A percentile compares a stretch with the other conserved stretches of the same genome.
Evolutionary conservation across 192 early-diverging fungal genomes (phyloP).

Genomic region (Coemansia sp.): DNA sequence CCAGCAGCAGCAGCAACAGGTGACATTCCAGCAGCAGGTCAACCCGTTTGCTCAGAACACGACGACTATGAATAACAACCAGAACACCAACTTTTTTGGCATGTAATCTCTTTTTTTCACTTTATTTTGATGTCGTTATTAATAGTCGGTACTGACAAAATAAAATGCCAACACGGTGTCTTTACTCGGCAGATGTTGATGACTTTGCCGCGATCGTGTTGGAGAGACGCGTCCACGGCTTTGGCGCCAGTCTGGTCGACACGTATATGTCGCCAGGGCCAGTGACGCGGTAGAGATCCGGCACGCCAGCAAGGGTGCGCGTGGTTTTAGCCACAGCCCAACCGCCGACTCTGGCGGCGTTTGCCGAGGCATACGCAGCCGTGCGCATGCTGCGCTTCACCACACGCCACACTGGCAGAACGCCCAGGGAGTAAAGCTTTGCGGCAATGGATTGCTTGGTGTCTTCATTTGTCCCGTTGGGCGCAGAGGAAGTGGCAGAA

Average conservation of each 20-base stretch:
- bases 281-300: slow-evolving; percentile 44
- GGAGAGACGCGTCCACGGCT: slow-evolving; percentile 41
- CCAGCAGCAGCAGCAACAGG: slow-evolving; percentile 18
- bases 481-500: neutral
- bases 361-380: slow-evolving; percentile 15
- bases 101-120: slow-evolving; percentile 13
- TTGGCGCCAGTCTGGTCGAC: slow-evolving; percentile 33
- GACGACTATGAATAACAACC: slow-evolving; percentile 17
- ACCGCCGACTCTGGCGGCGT: slow-evolving; percentile 12
- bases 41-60: slow-evolving; percentile 41
- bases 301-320: slow-evolving; percentile 41
- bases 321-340: slow-evolving; percentile 36
- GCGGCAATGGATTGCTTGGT: neutral
- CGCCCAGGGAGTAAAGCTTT: neutral
- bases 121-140: too few relatives aligned
- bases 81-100: slow-evolving; percentile 43
- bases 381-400: slow-evolving; percentile 2
- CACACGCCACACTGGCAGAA: slow-evolving; percentile 11
- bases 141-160: too few relatives aligned
- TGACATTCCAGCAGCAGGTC: slow-evolving; percentile 32
- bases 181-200: slow-evolving; percentile 1
- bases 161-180: too few relatives aligned
- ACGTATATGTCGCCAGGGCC: slow-evolving; percentile 50
- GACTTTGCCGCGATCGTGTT: slow-evolving; percentile 32
- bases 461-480: neutral